Evolutionary conservation across 257 asterid genomes (phyloP).

Genomic region (Solanum medicagineum): DNA sequence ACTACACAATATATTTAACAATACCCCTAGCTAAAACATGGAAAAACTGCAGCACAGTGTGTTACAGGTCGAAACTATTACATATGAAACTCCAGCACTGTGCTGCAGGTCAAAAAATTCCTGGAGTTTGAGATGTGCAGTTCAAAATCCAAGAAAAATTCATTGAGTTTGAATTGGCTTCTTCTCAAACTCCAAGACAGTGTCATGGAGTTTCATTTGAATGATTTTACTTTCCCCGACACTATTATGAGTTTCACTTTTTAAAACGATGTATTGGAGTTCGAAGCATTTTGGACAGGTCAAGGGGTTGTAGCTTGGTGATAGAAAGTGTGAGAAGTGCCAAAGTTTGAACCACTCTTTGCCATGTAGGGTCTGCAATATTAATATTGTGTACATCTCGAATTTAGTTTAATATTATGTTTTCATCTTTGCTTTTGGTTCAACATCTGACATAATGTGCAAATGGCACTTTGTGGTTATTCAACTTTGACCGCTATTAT

Average conservation of each 20-base stretch:
- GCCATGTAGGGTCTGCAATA: conserved; percentile 35
- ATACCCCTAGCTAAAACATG: not conserved
- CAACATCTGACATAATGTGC: not conserved
- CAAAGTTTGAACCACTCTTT: not conserved
- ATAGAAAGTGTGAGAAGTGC: not conserved
- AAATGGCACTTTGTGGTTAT: conserved; percentile 30
- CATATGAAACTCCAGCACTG: not conserved
- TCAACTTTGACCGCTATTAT: conserved; percentile 57
- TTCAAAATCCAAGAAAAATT: not conserved
- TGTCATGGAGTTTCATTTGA: not conserved
- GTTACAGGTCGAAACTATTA: not conserved
- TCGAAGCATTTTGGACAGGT: not conserved
- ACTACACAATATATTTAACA: no score
- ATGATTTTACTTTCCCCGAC: not conserved
- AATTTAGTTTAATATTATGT: not conserved
- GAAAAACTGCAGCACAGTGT: not conserved
- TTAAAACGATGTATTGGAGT: not conserved
- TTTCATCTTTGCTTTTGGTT: not conserved
- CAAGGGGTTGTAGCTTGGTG: not conserved
- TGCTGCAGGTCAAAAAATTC: not conserved
- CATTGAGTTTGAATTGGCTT: not conserved
- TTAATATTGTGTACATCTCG: conserved; percentile 48
- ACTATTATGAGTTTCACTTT: not conserved
- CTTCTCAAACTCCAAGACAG: not conserved
- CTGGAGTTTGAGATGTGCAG: not conserved